Evolutionary conservation across 305 asterid genomes (phyloP).

Genomic region (Petunia hybrid): DNA sequence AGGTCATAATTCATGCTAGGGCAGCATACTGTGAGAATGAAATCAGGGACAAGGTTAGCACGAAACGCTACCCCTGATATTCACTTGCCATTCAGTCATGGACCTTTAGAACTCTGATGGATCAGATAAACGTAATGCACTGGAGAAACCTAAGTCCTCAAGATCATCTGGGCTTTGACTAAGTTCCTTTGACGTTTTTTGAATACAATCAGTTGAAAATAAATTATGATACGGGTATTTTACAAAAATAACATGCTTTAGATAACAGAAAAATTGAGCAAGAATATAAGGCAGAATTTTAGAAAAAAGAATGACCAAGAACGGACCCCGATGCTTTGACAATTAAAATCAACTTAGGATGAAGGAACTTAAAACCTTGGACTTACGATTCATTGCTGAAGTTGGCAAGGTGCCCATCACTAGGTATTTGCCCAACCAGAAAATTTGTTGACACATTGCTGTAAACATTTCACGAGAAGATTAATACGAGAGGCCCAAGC

Average conservation of each 20-base stretch:
- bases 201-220: neutral
- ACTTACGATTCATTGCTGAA: conserved; percentile 84
- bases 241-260: neutral
- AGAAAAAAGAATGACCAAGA: conserved; percentile 15
- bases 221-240: neutral
- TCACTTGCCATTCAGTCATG: neutral
- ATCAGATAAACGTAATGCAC: neutral
- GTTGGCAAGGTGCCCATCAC: conserved; percentile 80
- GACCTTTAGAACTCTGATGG: neutral
- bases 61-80: neutral
- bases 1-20: neutral
- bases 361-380: conserved; percentile 21
- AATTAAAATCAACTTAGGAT: neutral
- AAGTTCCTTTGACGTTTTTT: neutral
- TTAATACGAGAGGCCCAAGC: conserved; percentile 27
- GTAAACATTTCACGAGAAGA: conserved; percentile 47
- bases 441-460: conserved; percentile 93
- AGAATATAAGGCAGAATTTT: neutral
- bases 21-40: neutral
- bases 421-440: conserved; percentile 84
- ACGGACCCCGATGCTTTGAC: neutral
- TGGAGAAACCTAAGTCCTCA: neutral
- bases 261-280: neutral
- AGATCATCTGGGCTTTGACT: neutral
- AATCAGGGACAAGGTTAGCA: neutral